These are phyloP conservation scores for Magnusiomyces magnusii DNA, from an alignment of 1,139 yeast species.

Conservation along the genomic window DNA sequence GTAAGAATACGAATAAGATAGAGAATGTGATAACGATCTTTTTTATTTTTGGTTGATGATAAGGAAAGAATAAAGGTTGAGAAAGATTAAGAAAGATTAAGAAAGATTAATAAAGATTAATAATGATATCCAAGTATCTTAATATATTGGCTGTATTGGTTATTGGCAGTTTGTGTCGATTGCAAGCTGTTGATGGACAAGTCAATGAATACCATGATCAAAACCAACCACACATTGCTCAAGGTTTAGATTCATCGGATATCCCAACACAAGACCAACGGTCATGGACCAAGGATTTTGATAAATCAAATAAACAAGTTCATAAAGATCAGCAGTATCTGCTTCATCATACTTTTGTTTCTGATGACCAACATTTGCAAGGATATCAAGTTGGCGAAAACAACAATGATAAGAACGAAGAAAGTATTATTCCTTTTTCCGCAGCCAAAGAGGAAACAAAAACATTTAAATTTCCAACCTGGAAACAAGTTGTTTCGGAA, in stretches of 20 bases:
- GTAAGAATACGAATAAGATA: too few relatives aligned
- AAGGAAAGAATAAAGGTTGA: too few relatives aligned
- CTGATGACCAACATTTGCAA: neutral
- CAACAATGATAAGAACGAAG: neutral
- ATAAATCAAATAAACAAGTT: too few relatives aligned
- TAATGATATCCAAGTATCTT: too few relatives aligned
- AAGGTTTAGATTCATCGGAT: neutral
- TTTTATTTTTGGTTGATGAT: too few relatives aligned
- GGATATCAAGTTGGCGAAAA: neutral
- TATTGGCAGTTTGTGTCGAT: neutral
- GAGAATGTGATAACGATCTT: too few relatives aligned
- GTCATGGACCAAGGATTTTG: too few relatives aligned
- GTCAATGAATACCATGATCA: neutral
- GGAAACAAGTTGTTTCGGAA: neutral
- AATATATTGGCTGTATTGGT: neutral
- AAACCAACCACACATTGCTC: neutral
- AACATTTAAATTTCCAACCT: neutral
- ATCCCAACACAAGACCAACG: too few relatives aligned
- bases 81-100: too few relatives aligned
- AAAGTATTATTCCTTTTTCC: neutral
- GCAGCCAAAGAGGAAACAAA: constrained; percentile 10
- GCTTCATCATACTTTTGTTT: neutral
- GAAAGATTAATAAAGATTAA: too few relatives aligned
- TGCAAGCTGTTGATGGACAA: neutral
- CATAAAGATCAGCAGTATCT: neutral